These are phyloP conservation scores for Plasmodium inui DNA, from an alignment of 169 alveolate species.

Conservation along the genomic window DNA sequence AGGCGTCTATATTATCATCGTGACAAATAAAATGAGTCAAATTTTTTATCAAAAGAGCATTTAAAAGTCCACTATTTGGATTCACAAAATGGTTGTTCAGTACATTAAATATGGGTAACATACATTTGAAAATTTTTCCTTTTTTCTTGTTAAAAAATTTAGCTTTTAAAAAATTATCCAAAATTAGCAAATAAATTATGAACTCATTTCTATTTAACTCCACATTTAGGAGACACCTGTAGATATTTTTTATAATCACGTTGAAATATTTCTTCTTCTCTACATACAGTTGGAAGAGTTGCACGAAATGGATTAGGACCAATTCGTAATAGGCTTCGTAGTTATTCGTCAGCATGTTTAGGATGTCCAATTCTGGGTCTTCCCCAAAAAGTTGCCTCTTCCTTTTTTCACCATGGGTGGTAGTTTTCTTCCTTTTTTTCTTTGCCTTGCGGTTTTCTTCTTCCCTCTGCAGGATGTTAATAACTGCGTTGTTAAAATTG, in stretches of 20 bases:
- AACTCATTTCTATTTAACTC: conserved; percentile 39
- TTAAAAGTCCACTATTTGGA: not conserved
- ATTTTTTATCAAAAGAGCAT: conserved; percentile 14
- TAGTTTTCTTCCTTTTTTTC: not conserved
- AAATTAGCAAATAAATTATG: conserved; percentile 36
- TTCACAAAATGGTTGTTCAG: conserved; percentile 18
- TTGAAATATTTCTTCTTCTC: conserved; percentile 34
- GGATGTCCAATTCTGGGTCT: conserved; percentile 14
- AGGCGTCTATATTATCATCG: conserved; percentile 19
- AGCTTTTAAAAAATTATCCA: conserved; percentile 18
- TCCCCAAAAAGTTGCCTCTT: not conserved
- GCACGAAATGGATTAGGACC: not conserved
- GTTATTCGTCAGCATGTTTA: conserved; percentile 38
- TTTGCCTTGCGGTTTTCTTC: not conserved
- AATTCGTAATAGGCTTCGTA: conserved; percentile 60
- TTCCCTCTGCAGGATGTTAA: conserved; percentile 11
- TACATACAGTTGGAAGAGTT: conserved; percentile 24
- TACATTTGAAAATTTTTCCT: conserved; percentile 40
- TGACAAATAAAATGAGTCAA: conserved; percentile 26
- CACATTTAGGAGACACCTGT: conserved; percentile 34
- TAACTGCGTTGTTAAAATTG: conserved; percentile 19
- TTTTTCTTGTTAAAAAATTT: conserved; percentile 36
- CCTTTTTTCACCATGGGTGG: not conserved
- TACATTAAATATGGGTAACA: conserved; percentile 50
- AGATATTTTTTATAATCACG: conserved; percentile 33